Base-by-base conservation (phyloP, 495 filamentous ascomycete genomes). In the Wilcoxina mikolae region DNA sequence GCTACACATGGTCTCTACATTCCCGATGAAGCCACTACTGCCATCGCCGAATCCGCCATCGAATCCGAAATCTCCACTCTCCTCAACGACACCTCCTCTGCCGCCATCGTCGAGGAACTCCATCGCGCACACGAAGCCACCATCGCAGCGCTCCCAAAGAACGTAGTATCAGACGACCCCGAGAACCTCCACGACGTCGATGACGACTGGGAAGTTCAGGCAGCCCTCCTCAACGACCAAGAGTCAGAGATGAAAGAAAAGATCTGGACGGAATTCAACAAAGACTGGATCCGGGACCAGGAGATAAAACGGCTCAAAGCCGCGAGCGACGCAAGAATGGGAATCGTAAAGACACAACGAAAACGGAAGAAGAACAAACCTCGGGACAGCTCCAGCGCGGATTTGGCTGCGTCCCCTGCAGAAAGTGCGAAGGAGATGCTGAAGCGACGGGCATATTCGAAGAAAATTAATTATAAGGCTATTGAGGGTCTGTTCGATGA, bases 221-320 rank as follows among this genome's bases (percentile, higher is more conserved):
- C 81, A 58, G 94, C 87, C 68, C 65, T 83, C 38, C 76, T 95
- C n/a, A 71, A 72, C 0, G 73, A 77, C 4, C 72, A 72, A 2
- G 90, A 96, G 68, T 72, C 79, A 1, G 73, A 74, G 3, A 73
- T 88, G 58, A 95, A 94, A 64, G 87, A 94, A 66, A 73, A 75
- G 42, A 85, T 96, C 51, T 98, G 91, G 91, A 76, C 87, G n/a
- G 84, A 88, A 56, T 79, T 85, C 59, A 95, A 96, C 68, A 83
- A 86, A 61, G 85, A 90, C 51, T 98, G 85, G 69, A 73, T 98
- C 33, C 83, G 89, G 3, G 74, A 78, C 22, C 78, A 88, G 66
- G 85, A 94, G 65, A 77, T 78, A 58, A 70, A 68, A 52, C 71
- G 63, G 26, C 71, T 76, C 29, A 76, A 72, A 44, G 69, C 71